Evolutionary conservation across 106 monocot species (phyloP).

Genomic region (Ottelia alismoides): DNA sequence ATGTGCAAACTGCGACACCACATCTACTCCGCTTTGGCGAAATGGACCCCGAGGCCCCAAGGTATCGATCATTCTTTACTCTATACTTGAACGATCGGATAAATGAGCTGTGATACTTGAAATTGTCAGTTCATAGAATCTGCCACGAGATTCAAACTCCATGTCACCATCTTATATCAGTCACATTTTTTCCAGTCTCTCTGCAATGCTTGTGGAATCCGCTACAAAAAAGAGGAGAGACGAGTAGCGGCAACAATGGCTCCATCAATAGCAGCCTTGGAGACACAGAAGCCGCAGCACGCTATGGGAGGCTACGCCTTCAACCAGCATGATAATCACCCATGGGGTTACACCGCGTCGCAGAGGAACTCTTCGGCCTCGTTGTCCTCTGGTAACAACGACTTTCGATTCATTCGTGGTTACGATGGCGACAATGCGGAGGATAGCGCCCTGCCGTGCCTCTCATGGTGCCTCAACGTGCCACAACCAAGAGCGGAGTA

Average conservation of each 20-base stretch:
- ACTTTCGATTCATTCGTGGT: background rate
- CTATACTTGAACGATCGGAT: background rate
- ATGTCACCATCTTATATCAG: background rate
- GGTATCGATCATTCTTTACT: constrained; percentile 21
- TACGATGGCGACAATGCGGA: background rate
- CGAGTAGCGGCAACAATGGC: constrained; percentile 51
- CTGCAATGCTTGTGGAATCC: constrained; percentile 94
- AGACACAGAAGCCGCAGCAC: constrained; percentile 11
- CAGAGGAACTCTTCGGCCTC: background rate
- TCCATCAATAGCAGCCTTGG: background rate
- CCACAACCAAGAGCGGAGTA: constrained; percentile 4
- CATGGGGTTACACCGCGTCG: constrained; percentile 3
- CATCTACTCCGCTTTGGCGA: constrained; percentile 91
- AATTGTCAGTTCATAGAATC: background rate
- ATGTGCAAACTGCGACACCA: constrained; percentile 97
- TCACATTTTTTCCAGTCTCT: constrained; percentile 40
- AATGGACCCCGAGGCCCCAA: constrained; percentile 95
- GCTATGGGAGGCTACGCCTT: constrained; percentile 31
- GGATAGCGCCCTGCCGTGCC: background rate
- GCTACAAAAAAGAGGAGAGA: constrained; percentile 95
- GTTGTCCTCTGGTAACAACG: background rate
- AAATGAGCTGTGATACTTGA: background rate
- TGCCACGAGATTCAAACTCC: background rate
- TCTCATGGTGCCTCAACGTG: constrained; percentile 9
- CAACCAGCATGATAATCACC: constrained; percentile 6